Evolutionary conservation across 2,329 filamentous ascomycete genomes (phyloP), one percentile per base, ranked within the genome.

Genomic region (Sporothrix euskadiensis): DNA sequence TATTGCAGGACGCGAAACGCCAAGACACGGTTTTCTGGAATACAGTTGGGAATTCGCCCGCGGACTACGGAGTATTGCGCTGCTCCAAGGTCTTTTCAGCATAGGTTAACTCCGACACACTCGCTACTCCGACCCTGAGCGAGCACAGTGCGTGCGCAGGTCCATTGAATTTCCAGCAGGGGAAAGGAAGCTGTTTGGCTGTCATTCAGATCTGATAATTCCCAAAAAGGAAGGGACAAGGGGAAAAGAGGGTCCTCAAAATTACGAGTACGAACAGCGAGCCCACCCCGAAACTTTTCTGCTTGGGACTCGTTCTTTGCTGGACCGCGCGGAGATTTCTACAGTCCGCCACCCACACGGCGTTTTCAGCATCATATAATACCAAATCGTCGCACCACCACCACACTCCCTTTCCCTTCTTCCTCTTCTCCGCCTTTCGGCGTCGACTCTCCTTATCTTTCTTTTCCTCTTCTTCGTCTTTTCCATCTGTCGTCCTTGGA

Each of bases 241-340:
- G 54, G 54, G 19, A 61, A 59, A 73, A 73, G 35, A 61, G 41
- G 54, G 52, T 39, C 56, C 32, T 32, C 47, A 19, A 47, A 26
- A 59, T 47, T 74, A 74, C 73, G 73, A 74, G 61, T 71, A 74
- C 73, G 73, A 74, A 47, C 47, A 39, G 35, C 47, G 30, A 47
- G 49, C 54, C 44, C 52, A 44, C 68, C 44, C 68, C 26, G 4
- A 65, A 63, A 69, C 39, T 39, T 61, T 72, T 69, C 61, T 56
- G 14, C 61, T 65, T n/a, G 32, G 26, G 41, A 10, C 63, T 30
- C 19, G 5, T 54, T 65, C 54, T 66, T 52, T 49, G 70, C 71
- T 65, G 44, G 65, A 63, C 54, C 16, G 32, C 44, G 66, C 68
- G 73, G 63, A 73, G 52, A 71, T 69, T 74, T 56, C 69, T 16